Conservation (phyloP, 208 protist species). For the Porcisia hertigi region DNA sequence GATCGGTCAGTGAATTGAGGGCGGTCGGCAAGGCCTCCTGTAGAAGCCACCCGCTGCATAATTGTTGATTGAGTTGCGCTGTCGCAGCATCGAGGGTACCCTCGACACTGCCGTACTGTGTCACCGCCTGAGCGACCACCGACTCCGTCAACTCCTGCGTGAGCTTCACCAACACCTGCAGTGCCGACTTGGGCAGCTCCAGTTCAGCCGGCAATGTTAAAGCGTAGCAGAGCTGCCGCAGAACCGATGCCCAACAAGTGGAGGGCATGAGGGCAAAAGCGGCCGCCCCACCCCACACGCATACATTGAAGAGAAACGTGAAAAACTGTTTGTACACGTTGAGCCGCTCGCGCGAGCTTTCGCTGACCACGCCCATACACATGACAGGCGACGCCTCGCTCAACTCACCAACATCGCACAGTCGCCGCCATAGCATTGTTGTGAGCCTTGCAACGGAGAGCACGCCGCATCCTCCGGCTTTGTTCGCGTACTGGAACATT, state of each 20-base stretch:
- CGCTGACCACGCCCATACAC: constrained; percentile 64
- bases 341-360: constrained; percentile 57
- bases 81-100: constrained; percentile 4
- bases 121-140: constrained; percentile 7
- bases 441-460: constrained; percentile 37
- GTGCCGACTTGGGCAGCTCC: constrained; percentile 65
- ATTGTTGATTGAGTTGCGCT: constrained; percentile 10
- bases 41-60: constrained; percentile 21
- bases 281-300: constrained; percentile 47
- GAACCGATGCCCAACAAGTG: constrained; percentile 27
- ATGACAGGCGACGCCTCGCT: constrained; percentile 38
- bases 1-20: constrained; percentile 11
- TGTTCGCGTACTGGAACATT: constrained; percentile 66
- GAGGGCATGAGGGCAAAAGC: constrained; percentile 46
- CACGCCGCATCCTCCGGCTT: constrained; percentile 36
- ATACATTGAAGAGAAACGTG: constrained; percentile 48
- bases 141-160: constrained; percentile 33
- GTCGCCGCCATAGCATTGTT: constrained; percentile 48
- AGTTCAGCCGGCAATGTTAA: constrained; percentile 52
- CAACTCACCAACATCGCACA: constrained; percentile 43
- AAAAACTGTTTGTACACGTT: constrained; percentile 78
- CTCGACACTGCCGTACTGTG: constrained; percentile 1
- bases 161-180: constrained; percentile 59
- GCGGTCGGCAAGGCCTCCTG: constrained; percentile 29
- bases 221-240: constrained; percentile 47